Base-by-base conservation (phyloP, 805 yeast species). In the Metschnikowia aberdeeniae region DNA sequence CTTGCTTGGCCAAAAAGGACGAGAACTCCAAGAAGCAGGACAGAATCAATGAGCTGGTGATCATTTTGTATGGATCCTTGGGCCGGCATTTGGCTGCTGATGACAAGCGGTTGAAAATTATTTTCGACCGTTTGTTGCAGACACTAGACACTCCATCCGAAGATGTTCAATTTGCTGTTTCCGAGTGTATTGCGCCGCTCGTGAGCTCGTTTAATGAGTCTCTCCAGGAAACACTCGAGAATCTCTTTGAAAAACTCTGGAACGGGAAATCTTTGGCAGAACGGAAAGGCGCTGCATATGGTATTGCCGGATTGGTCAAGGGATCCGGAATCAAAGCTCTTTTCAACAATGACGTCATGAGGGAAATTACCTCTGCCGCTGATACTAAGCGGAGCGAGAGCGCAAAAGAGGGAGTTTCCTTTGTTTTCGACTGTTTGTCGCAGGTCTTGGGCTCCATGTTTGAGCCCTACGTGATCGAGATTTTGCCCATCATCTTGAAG, bases 231-330 rank as follows among this genome's bases (percentile, higher is more conserved):
- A 80, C 84, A 53, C 66, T 87, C 46, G 85, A 82, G 31, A 54
- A 58, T 3, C 68, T 89, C 40, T 76, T 86, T 58, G 77, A 70
- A 5, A 80, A 77, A 52, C 68, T 90, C 22, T 80, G 86, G 58
- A 61, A 66, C 7, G 81, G 80, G 2, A 67, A 68, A 28, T 44
- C 48, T 17, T 58, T 70, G 32, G 76, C 77, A 1, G 70, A 73
- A n/a, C 77, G 96, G 60, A 78, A 92, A 53, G 99, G 98, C 59
- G 92, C 97, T 2, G 98, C 98, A 1, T 89, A 87, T 68, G 99
- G 98, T 63, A 77, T 93, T 55, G 86, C 98, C 19, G 99, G 99
- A 51, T 66, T 93, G 36, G 92, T 86, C 3, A 84, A 87, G 59
- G 99, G 99, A 47, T 77, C 81, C 19, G 99, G 99, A 54, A 80